These are phyloP conservation scores for Colletotrichum brevisporum DNA, from an alignment of 2,329 filamentous ascomycete genomes.

Conservation along the genomic window DNA sequence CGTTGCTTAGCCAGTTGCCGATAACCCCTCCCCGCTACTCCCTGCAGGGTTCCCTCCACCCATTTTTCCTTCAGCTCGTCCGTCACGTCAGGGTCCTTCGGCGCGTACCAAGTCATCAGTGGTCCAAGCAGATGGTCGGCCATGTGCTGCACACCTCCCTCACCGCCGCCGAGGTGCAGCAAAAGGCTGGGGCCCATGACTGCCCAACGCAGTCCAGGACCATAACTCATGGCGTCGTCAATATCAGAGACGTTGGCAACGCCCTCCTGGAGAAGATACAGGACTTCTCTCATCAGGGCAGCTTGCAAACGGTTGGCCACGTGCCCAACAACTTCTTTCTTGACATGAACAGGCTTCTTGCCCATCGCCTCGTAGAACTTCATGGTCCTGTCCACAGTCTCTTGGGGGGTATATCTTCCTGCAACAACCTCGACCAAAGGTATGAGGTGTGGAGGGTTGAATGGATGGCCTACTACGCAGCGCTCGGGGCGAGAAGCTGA, in stretches of 20 bases:
- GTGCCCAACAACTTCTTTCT: conserved; percentile 58
- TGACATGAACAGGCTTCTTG: conserved; percentile 56
- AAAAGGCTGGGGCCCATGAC: conserved; percentile 40
- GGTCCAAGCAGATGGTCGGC: conserved; percentile 38
- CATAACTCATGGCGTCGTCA: conserved; percentile 34
- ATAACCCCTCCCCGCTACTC: conserved; percentile 26
- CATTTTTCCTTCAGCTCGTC: conserved; percentile 31
- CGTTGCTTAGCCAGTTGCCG: conserved; percentile 24
- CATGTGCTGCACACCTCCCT: conserved; percentile 41
- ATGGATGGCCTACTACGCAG: conserved; percentile 61
- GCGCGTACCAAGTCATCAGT: conserved; percentile 36
- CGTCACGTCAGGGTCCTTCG: conserved; percentile 21
- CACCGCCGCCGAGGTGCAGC: conserved; percentile 42
- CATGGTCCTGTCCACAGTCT: conserved; percentile 47
- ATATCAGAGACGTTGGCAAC: conserved; percentile 29
- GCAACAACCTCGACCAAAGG: conserved; percentile 62
- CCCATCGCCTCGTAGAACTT: conserved; percentile 56
- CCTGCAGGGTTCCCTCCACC: conserved; percentile 24
- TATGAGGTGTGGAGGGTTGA: conserved; percentile 64
- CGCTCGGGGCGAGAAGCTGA: conserved; percentile 45
- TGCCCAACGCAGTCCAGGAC: conserved; percentile 43
- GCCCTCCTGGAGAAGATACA: conserved; percentile 28
- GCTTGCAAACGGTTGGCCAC: conserved; percentile 61
- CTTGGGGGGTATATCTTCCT: conserved; percentile 47
- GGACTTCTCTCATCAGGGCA: conserved; percentile 26